A percentile compares a stretch with the other conserved stretches of the same genome.
Evolutionary conservation across 441 rosid genomes (phyloP).

Genomic region (Melastoma candidum): DNA sequence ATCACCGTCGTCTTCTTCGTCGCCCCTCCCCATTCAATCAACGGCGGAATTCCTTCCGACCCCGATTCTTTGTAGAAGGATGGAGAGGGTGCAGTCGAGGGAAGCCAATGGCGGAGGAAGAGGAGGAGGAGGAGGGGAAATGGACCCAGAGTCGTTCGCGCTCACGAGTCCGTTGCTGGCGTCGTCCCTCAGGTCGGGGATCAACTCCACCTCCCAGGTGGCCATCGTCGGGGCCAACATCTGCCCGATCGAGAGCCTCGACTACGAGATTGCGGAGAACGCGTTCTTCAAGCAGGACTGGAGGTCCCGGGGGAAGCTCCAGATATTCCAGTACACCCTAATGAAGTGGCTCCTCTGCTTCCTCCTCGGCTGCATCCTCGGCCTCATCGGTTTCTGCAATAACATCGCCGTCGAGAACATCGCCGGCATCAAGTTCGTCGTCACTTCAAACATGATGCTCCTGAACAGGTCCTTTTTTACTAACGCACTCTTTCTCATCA

Average conservation of each 20-base stretch:
- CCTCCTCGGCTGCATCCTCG: constrained; percentile 46
- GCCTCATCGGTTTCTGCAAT: constrained; percentile 62
- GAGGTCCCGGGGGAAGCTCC: constrained; percentile 46
- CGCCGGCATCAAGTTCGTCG: constrained; percentile 68
- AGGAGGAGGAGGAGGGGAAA: too few species aligned
- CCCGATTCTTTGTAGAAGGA: too few species aligned
- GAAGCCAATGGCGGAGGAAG: too few species aligned
- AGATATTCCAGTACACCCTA: constrained; percentile 56
- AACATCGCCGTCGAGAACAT: constrained; percentile 82
- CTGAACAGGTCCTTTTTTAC: constrained; percentile 27
- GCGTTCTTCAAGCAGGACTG: constrained; percentile 84
- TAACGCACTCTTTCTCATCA: not conserved
- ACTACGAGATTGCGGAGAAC: constrained; percentile 64
- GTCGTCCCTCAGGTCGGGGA: constrained; percentile 1
- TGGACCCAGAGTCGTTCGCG: too few species aligned
- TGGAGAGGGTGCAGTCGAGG: too few species aligned
- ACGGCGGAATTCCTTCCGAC: too few species aligned
- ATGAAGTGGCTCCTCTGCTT: constrained; percentile 79
- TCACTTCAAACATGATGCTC: constrained; percentile 80
- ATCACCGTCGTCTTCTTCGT: too few species aligned
- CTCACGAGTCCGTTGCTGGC: not conserved
- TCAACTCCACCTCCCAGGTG: constrained; percentile 18
- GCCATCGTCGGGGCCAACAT: constrained; percentile 20
- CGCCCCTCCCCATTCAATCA: too few species aligned
- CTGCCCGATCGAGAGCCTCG: constrained; percentile 18